Conservation (phyloP, 306 rosid genomes). For the Rosa persica region DNA sequence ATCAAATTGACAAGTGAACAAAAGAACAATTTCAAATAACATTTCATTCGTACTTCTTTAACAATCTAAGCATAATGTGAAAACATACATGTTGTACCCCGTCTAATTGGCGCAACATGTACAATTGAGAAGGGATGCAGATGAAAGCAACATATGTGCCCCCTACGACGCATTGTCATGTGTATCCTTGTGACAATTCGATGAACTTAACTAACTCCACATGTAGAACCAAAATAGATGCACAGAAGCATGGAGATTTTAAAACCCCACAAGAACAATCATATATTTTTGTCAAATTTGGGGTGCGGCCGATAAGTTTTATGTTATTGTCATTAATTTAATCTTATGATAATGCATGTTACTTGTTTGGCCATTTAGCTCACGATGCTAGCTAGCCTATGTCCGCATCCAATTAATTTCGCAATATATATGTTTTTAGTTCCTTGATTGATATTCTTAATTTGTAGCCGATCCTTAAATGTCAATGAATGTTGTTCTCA, state of each 20-base stretch:
- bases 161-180: constrained; percentile 21
- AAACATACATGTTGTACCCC: not conserved
- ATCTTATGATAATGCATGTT: constrained; percentile 1
- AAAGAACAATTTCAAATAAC: not conserved
- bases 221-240: not conserved
- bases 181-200: constrained; percentile 7
- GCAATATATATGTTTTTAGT: not conserved
- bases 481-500: not conserved
- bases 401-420: not conserved
- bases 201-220: not conserved
- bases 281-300: not conserved
- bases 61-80: not conserved
- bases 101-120: not conserved
- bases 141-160: constrained; percentile 13
- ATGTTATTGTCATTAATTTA: not conserved
- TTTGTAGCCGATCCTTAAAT: not conserved
- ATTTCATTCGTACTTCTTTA: not conserved
- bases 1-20: not conserved
- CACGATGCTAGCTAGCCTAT: not conserved
- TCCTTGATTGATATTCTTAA: not conserved
- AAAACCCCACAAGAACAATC: not conserved
- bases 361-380: constrained; percentile 11
- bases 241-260: not conserved
- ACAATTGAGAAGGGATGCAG: not conserved
- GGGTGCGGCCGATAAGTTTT: constrained; percentile 1